These are phyloP conservation scores for Debaryomyces tyrocola DNA, from an alignment of 805 yeast species.

Conservation along the genomic window DNA sequence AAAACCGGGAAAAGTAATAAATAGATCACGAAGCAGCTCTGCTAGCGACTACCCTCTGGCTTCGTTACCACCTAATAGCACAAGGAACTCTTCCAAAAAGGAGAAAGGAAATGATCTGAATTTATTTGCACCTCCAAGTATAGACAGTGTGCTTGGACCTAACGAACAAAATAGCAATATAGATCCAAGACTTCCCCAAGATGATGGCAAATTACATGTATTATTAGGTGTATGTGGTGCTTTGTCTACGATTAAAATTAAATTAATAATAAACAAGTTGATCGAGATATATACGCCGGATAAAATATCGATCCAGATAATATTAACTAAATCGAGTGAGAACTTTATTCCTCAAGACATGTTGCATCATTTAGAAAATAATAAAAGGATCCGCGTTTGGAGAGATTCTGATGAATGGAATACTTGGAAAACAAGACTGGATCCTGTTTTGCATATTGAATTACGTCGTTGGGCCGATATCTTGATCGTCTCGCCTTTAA, in stretches of 20 bases:
- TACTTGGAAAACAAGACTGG: conserved; percentile 79
- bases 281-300: conserved; percentile 52
- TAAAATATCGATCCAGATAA: conserved; percentile 52
- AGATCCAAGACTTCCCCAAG: conserved; percentile 51
- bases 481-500: conserved; percentile 86
- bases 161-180: conserved; percentile 48
- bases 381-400: conserved; percentile 52
- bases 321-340: conserved; percentile 54
- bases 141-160: not conserved
- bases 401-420: conserved; percentile 60
- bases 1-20: conserved; percentile 41
- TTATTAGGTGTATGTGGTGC: conserved; percentile 62
- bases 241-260: conserved; percentile 50
- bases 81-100: not conserved
- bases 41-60: conserved; percentile 22
- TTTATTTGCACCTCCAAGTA: not conserved
- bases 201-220: conserved; percentile 57
- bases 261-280: conserved; percentile 51
- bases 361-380: conserved; percentile 35
- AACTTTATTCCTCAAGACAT: conserved; percentile 51
- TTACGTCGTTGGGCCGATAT: conserved; percentile 96
- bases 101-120: not conserved
- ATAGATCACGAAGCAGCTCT: conserved; percentile 42
- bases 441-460: conserved; percentile 94
- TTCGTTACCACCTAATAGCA: conserved; percentile 1